Evolutionary conservation across 148 eudicot genomes (phyloP), one percentile per base, ranked within the genome.

Genomic region (Rhododendron simsii): DNA sequence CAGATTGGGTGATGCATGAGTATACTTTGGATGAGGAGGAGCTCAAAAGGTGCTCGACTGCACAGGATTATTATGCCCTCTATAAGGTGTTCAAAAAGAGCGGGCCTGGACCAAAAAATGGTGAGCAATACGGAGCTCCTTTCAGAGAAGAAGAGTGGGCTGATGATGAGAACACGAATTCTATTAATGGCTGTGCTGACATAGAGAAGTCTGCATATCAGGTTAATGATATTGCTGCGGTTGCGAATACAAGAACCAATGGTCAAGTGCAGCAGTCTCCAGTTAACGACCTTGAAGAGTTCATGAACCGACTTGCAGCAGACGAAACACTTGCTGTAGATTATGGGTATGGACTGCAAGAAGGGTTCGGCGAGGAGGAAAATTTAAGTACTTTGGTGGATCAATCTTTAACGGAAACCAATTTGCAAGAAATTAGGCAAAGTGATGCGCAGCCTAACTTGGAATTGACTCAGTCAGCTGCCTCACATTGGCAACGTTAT

Each of bases 1-100:
- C 99, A 1, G 98, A 97, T 83, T 97, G 99, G 99, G 99, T 95
- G 21, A 97, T 97, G 99, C 98, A 97, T 74, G 99, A 97, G 82
- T 95, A 97, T 82, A 89, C 93, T 8, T 45, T 97, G 89, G 94
- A 91, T 85, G 98, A 95, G 76, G 95, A 92, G 80, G 99, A 95
- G 90, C 89, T 95, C 14, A 91, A 89, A 78, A 93, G 98, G 89
- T 97, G 99, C 87, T 87, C 84, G 44, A 63, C 81, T 71, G 94
- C 87, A 5, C 85, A 89, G 84, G 96, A 94, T 59, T 90, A 91
- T 86, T 97, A 94, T 86, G 98, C 90, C 4, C 93, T 97, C 20
- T 93, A 93, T 87, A 97, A 97, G 90, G 86, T 94, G 55, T 97
- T n/a, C 86, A 95, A 93, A 91, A 97, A 97, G 90, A 97, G 99